These are phyloP conservation scores for Phycomyces nitens DNA, from an alignment of 192 early-diverging fungal genomes.

Conservation along the genomic window DNA sequence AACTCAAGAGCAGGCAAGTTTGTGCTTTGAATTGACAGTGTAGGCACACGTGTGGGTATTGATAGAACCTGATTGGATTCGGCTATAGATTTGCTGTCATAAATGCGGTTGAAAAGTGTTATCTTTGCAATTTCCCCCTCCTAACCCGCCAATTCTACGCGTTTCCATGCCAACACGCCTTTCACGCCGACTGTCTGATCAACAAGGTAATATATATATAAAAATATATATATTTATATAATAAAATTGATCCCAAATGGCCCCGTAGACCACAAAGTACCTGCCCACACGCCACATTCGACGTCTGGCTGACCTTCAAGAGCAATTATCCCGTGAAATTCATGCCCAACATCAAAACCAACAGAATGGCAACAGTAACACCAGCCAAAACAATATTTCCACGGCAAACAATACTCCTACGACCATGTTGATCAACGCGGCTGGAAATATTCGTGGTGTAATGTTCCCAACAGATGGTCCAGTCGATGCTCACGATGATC, in stretches of 20 bases:
- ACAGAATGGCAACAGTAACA: too few species aligned
- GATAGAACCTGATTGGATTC: not conserved
- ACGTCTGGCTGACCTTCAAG: slow-evolving; percentile 56
- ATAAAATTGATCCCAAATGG: not conserved
- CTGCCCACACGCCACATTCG: slow-evolving; percentile 44
- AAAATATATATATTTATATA: too few species aligned
- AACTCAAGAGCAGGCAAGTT: slow-evolving; percentile 73
- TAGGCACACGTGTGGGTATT: not conserved
- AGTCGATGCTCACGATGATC: slow-evolving; percentile 38
- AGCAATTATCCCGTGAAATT: slow-evolving; percentile 49
- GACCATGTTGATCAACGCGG: slow-evolving; percentile 32
- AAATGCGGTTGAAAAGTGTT: slow-evolving; percentile 71
- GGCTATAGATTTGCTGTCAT: slow-evolving; percentile 58
- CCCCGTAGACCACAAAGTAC: slow-evolving; percentile 36
- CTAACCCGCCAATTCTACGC: slow-evolving; percentile 87
- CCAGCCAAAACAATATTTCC: slow-evolving; percentile 1
- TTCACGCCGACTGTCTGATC: slow-evolving; percentile 91
- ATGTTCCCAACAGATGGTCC: slow-evolving; percentile 36
- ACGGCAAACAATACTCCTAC: slow-evolving; percentile 17
- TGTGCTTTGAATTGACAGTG: too few species aligned
- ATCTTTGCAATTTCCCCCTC: slow-evolving; percentile 72
- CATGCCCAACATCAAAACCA: not conserved
- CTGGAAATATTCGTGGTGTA: slow-evolving; percentile 43
- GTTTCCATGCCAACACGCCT: slow-evolving; percentile 94
- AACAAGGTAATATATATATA: slow-evolving; percentile 66